These are phyloP conservation scores for Cercospora sp. DNA, from an alignment of 2,329 filamentous ascomycete genomes.

Conservation along the genomic window DNA sequence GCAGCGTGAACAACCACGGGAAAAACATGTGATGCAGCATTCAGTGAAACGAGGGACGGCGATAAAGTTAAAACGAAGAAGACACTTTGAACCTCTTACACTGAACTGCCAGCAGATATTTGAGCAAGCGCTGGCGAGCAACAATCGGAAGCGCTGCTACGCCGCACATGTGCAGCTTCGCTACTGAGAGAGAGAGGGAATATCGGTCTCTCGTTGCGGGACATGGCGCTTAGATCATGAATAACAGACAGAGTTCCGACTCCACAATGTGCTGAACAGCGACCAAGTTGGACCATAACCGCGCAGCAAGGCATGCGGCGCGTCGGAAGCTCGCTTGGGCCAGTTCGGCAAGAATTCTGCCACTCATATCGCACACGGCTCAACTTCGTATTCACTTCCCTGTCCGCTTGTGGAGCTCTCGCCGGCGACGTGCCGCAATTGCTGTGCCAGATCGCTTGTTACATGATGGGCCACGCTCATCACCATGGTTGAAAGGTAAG, in stretches of 20 bases:
- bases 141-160: neutral
- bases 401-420: neutral
- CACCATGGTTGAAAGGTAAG: neutral
- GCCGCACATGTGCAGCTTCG: neutral
- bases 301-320: neutral
- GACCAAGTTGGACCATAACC: neutral
- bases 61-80: neutral
- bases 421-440: neutral
- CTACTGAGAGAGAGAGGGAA: neutral
- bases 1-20: neutral
- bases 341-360: neutral
- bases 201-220: neutral
- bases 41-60: neutral
- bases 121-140: neutral
- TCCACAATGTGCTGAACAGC: neutral
- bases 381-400: neutral
- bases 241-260: neutral
- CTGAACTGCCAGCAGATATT: neutral
- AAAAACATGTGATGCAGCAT: neutral
- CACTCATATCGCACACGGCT: neutral
- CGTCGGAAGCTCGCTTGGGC: neutral
- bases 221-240: neutral
- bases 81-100: neutral
- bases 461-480: neutral
- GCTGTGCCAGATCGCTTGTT: neutral